Conservation (phyloP, 306 rosid species). For the Elaeagnus macrophylla region DNA sequence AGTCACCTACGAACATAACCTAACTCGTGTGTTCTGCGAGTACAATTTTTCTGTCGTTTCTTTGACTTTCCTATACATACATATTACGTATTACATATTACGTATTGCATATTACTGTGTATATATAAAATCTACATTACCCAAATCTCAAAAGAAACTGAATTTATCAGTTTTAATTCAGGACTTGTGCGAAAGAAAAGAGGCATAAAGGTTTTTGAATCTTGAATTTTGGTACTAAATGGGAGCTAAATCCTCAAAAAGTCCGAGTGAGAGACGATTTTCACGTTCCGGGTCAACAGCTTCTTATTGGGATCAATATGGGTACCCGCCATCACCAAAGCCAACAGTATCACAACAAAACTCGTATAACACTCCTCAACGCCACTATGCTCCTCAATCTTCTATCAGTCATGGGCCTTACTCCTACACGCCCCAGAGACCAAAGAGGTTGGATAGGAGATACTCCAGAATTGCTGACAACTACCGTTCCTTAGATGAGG, state of each 20-base stretch:
- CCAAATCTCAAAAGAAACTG: background rate
- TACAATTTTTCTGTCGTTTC: too few species aligned
- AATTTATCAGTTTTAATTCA: conserved; percentile 14
- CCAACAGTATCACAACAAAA: conserved; percentile 17
- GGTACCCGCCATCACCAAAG: conserved; percentile 35
- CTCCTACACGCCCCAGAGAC: conserved; percentile 27
- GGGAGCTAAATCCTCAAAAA: conserved; percentile 58
- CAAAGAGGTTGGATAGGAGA: conserved; percentile 44
- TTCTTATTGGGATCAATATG: conserved; percentile 42
- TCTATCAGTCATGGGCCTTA: conserved; percentile 15
- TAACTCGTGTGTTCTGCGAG: too few species aligned
- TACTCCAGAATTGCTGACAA: conserved; percentile 72
- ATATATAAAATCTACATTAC: too few species aligned
- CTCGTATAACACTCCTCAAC: conserved; percentile 33
- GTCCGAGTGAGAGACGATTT: conserved; percentile 24
- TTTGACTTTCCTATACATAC: too few species aligned
- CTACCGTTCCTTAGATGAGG: conserved; percentile 80
- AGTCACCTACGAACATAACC: too few species aligned
- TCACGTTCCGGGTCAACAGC: conserved; percentile 26
- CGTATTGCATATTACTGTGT: too few species aligned
- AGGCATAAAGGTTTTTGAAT: too few species aligned
- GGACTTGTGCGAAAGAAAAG: conserved; percentile 1
- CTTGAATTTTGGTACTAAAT: conserved; percentile 14
- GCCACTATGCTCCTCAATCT: conserved; percentile 24
- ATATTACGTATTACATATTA: too few species aligned